Conservation (phyloP, 2,329 filamentous ascomycete genomes). For the Botrytis elliptica region DNA sequence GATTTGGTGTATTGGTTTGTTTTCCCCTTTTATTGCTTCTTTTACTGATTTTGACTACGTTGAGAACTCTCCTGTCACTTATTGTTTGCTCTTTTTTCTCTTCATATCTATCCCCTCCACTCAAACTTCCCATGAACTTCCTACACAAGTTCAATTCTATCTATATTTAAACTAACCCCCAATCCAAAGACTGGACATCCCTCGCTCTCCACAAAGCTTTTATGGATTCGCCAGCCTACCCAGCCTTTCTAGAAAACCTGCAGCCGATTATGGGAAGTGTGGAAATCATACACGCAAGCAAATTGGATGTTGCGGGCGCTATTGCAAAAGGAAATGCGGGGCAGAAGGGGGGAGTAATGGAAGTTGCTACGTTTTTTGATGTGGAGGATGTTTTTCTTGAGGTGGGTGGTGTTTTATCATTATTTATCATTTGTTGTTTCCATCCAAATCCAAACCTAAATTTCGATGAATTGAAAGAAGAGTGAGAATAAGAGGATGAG, state of each 20-base stretch:
- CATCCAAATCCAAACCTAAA: background rate
- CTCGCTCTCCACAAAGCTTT: constrained; percentile 44
- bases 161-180: background rate
- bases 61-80: background rate
- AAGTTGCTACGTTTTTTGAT: constrained; percentile 30
- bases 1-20: constrained; percentile 16
- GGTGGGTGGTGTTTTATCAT: background rate
- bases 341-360: constrained; percentile 16
- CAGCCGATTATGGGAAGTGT: constrained; percentile 18
- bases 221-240: constrained; percentile 41
- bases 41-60: background rate
- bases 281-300: constrained; percentile 26
- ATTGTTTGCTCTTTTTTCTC: background rate
- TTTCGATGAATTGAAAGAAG: background rate
- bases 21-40: background rate
- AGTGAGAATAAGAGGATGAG: too few species aligned
- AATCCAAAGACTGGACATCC: constrained; percentile 41
- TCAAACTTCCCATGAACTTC: too few species aligned
- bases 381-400: constrained; percentile 6
- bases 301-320: background rate
- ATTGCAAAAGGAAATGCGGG: background rate
- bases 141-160: background rate
- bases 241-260: constrained; percentile 38
- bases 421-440: background rate
- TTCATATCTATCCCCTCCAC: background rate